Base-by-base conservation (phyloP, 2,329 filamentous ascomycete genomes). In the Microdochium nivale region DNA sequence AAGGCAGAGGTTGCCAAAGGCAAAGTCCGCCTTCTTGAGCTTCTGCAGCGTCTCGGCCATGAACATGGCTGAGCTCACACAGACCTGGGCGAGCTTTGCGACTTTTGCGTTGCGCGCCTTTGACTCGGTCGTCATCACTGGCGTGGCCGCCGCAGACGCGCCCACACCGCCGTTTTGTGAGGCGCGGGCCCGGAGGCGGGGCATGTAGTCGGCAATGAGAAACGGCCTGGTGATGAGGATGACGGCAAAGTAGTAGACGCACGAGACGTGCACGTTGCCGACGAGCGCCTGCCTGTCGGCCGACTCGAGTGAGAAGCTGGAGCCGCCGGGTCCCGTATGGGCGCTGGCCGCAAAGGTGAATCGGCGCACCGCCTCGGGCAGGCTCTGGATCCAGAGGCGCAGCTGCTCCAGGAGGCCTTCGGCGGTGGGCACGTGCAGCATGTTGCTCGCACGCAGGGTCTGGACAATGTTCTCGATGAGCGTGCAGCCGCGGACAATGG, bases 241-340 rank as follows among this genome's bases (percentile, higher is more conserved):
- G 0, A 82, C 76, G 0, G 78, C 76, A 51, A 81, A 79, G 55
- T 83, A 81, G 56, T 83, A 83, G 0, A 76, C 65, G 52, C 78
- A 81, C 0, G 78, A 75, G 5, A 83, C 71, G 51, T 81, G 78
- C 1, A 80, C 67, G 24, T 72, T 78, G 0, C 72, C 74, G 25
- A 79, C 70, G 2, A 71, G 68, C 0, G 66, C 67, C 19, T 69
- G 64, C 43, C 62, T 61, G 2, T 58, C 58, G 3, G 51, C 53
- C 47, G 55, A 30, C 25, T 55, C 37, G 13, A 49, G 25, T 8
- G 27, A 44, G 19, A 9, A 43, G 3, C 37, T 23, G 35, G 37
- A 44, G 19, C 25, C 47, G 3, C 37, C 32, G 35, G 37, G 33
- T n/a, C 25, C 47, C 56, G 57, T 47, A 48, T 55, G 57, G 44